These are phyloP conservation scores for Cerioporus squamosus DNA, from an alignment of 1,284 basidiomycete genomes.

Conservation along the genomic window DNA sequence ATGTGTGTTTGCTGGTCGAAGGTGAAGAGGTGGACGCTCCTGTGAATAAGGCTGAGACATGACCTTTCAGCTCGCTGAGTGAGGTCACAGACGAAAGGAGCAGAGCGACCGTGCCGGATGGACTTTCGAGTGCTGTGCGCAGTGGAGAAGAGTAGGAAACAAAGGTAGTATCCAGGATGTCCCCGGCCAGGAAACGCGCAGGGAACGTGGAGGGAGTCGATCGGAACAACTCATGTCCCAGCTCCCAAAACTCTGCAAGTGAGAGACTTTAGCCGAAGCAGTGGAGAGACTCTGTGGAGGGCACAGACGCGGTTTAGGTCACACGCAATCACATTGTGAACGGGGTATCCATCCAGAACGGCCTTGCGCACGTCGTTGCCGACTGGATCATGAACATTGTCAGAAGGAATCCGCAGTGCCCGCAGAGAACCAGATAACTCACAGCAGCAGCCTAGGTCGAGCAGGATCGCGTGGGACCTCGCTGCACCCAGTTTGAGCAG, in stretches of 20 bases:
- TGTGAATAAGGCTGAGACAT: conserved; percentile 46
- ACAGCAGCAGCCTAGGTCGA: conserved; percentile 54
- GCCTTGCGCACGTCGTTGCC: conserved; percentile 47
- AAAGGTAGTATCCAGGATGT: conserved; percentile 41
- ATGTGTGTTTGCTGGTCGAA: conserved; percentile 43
- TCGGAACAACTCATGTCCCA: conserved; percentile 35
- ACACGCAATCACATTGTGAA: conserved; percentile 36
- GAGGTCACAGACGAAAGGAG: conserved; percentile 35
- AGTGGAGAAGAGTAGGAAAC: conserved; percentile 33
- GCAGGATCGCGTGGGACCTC: conserved; percentile 45
- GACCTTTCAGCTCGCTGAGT: conserved; percentile 45
- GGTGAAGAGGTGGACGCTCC: conserved; percentile 48
- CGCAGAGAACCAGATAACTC: conserved; percentile 20
- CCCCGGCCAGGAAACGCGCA: conserved; percentile 44
- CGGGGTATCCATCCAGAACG: conserved; percentile 42
- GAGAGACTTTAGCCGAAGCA: not conserved
- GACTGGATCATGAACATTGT: conserved; percentile 31
- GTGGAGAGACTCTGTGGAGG: conserved; percentile 28
- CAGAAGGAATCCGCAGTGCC: not conserved
- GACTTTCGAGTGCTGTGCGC: conserved; percentile 19
- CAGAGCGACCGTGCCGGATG: conserved; percentile 20
- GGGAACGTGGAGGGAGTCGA: conserved; percentile 41
- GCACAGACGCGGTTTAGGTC: conserved; percentile 35
- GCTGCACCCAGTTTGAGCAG: conserved; percentile 40
- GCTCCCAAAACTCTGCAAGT: conserved; percentile 29